Evolutionary conservation across 2,329 filamentous ascomycete species (phyloP), one percentile per base, ranked within the genome.

Genomic region (Ilyonectria sp.): DNA sequence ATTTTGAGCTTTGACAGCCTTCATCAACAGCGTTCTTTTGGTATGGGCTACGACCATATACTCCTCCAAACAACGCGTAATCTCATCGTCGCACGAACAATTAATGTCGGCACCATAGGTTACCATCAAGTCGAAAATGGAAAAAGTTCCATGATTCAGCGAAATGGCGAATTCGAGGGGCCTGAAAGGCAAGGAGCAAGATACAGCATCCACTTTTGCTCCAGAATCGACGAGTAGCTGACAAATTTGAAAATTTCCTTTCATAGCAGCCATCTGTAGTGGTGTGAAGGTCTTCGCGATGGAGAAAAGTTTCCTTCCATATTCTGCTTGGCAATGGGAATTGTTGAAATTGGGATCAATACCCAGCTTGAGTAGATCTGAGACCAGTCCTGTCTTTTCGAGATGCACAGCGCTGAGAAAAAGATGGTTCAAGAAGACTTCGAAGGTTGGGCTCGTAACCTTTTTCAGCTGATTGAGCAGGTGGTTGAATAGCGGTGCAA

Each of bases 151-250:
- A n/a, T 23, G 26, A 21, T 19, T 21, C 3, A 53, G 4, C 35
- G 46, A 52, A 26, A 58, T 44, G n/a, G 60, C 60, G 3, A 63
- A 29, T 6, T 63, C 60, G 44, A 63, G 60, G 9, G 60, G 53
- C 15, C 17, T 21, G 2, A 52, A 58, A 9, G 53, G 60, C 5
- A 46, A 3, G 1, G 9, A 6, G 2, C 1, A 1, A 2, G 60
- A 52, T 23, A 33, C 3, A 33, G 43, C 21, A 11, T 56, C 19
- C 17, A 21, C 8, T 1, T 52, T n/a, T 5, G 60, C 60, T 2
- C 23, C n/a, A 26, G 35, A 10, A 4, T 26, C 21, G 13, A 57
- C 11, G 1, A 63, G 54, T 6, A 40, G 23, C 9, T 2, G 37
- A 10, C 26, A 55, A 8, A 57, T 57, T 2, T 23, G 33, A n/a